These are phyloP conservation scores for Vigna nakashimae DNA, from an alignment of 306 rosid genomes.

Conservation along the genomic window DNA sequence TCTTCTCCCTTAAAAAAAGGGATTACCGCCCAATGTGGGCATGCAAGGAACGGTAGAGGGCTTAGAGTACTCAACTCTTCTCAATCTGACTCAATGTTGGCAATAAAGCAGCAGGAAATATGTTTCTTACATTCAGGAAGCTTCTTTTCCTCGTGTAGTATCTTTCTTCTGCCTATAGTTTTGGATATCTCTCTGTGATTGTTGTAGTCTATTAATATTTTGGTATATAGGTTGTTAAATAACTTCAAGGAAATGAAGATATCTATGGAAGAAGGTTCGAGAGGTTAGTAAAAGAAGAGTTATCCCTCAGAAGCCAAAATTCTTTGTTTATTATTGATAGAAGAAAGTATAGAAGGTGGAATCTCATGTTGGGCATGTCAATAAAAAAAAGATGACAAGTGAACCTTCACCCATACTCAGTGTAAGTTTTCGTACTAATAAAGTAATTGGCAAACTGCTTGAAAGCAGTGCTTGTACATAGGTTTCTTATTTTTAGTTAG, in stretches of 20 bases:
- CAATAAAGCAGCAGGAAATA: constrained; percentile 72
- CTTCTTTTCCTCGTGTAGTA: constrained; percentile 7
- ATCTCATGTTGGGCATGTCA: too few species aligned
- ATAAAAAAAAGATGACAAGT: too few species aligned
- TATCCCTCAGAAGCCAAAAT: too few species aligned
- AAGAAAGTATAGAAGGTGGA: too few species aligned
- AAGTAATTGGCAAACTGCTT: too few species aligned
- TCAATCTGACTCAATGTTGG: constrained; percentile 84
- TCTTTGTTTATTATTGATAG: too few species aligned
- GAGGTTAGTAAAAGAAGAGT: too few species aligned
- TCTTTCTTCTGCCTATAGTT: background rate
- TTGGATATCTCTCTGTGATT: background rate
- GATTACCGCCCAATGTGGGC: constrained; percentile 76
- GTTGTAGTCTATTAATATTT: background rate
- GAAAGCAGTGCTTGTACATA: too few species aligned
- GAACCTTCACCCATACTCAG: too few species aligned
- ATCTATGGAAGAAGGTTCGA: too few species aligned
- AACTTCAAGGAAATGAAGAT: background rate
- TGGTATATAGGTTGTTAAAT: background rate
- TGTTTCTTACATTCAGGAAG: constrained; percentile 77
- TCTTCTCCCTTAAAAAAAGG: constrained; percentile 46
- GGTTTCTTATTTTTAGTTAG: too few species aligned
- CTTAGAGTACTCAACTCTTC: constrained; percentile 76
- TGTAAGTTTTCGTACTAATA: too few species aligned
- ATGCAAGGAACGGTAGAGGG: constrained; percentile 73